Conservation (phyloP, 1,284 basidiomycete species). For the Trichosporon sp. region DNA sequence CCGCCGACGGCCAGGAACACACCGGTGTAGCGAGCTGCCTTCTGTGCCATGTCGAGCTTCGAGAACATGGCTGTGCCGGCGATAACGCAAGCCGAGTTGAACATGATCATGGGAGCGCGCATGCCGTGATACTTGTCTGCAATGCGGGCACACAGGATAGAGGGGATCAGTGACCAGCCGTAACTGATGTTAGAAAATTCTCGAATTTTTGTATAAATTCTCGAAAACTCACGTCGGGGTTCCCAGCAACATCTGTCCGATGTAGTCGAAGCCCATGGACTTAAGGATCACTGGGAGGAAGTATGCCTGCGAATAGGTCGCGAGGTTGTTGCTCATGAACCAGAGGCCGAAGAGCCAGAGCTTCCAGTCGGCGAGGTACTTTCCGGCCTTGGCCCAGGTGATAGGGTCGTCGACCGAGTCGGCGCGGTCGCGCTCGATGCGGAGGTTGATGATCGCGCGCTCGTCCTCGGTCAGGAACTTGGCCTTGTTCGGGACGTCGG, state of each 20-base stretch:
- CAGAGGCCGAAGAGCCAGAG: slow-evolving; percentile 51
- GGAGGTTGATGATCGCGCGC: slow-evolving; percentile 44
- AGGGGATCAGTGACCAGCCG: slow-evolving; percentile 42
- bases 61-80: slow-evolving; percentile 19
- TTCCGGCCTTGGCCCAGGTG: slow-evolving; percentile 38
- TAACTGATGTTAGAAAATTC: too few species aligned
- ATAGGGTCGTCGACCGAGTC: slow-evolving; percentile 50
- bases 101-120: slow-evolving; percentile 9
- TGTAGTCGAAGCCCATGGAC: slow-evolving; percentile 22
- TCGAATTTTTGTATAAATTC: too few species aligned
- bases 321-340: slow-evolving; percentile 35
- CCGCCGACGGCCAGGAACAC: slow-evolving; percentile 50
- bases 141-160: slow-evolving; percentile 40
- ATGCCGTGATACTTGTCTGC: slow-evolving; percentile 37
- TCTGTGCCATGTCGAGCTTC: slow-evolving; percentile 11
- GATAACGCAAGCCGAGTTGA: slow-evolving; percentile 16
- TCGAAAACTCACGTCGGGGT: slow-evolving; percentile 44
- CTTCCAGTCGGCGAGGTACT: slow-evolving; percentile 47
- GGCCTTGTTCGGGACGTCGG: slow-evolving; percentile 53
- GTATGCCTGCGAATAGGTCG: slow-evolving; percentile 33
- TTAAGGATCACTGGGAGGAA: slow-evolving; percentile 45
- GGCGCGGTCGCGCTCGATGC: slow-evolving; percentile 51
- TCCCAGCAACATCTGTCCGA: slow-evolving; percentile 42
- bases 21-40: slow-evolving; percentile 47
- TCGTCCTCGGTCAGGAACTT: slow-evolving; percentile 50